A percentile compares a stretch with the other conserved stretches of the same genome.
phyloP scores from a whole-genome alignment of 345 rosid species.

The Rhizophora mangle region DNA sequence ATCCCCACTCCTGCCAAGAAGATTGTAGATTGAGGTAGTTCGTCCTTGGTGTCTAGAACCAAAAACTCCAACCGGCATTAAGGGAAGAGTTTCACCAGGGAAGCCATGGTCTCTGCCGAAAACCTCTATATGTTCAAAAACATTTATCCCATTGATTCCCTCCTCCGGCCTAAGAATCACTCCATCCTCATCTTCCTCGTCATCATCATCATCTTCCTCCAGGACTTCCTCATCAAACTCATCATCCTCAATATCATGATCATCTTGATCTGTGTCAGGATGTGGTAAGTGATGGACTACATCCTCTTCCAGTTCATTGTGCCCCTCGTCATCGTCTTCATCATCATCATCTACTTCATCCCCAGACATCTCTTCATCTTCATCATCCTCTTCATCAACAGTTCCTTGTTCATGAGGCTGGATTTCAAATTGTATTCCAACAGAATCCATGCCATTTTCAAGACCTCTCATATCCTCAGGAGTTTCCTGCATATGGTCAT shows the following conservation, averaged over 20 bases:
- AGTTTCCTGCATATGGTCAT: conserved; percentile 86
- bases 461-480: conserved; percentile 68
- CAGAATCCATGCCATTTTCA: conserved; percentile 65
- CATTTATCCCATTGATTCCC: conserved; percentile 85
- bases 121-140: conserved; percentile 92
- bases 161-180: conserved; percentile 84
- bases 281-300: conserved; percentile 87
- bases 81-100: conserved; percentile 76
- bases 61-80: conserved; percentile 96
- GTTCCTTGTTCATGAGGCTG: conserved; percentile 75
- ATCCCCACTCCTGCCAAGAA: conserved; percentile 75
- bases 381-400: conserved; percentile 61
- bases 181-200: conserved; percentile 87
- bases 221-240: conserved; percentile 87
- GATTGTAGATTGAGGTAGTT: conserved; percentile 91
- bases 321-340: conserved; percentile 52
- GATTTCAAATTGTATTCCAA: conserved; percentile 74
- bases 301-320: conserved; percentile 72
- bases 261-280: conserved; percentile 93
- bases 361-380: conserved; percentile 83
- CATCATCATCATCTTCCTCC: conserved; percentile 92
- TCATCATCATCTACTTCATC: conserved; percentile 52
- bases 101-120: conserved; percentile 81
- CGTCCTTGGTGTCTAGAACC: conserved; percentile 96
- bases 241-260: conserved; percentile 92